Conservation (phyloP, 148 eudicot species). For the Chenopodium quinoa region DNA sequence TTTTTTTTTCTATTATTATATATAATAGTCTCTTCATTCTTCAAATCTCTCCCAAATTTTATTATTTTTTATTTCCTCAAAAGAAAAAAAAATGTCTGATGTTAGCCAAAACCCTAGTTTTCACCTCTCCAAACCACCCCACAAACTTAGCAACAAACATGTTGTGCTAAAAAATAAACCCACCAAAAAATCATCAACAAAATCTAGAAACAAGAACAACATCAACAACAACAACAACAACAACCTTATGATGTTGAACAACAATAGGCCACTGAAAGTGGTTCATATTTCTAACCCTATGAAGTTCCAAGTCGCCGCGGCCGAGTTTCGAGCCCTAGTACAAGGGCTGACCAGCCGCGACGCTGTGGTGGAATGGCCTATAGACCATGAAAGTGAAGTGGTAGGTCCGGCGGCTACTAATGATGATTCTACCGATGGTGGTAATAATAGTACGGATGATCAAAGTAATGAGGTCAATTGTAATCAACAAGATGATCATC, state of each 20-base stretch:
- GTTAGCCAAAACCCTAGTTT: slow-evolving; percentile 24
- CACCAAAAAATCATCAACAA: slow-evolving; percentile 24
- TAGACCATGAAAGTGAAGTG: background rate
- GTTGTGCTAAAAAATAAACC: slow-evolving; percentile 14
- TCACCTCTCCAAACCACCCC: slow-evolving; percentile 10
- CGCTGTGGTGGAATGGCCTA: slow-evolving; percentile 24
- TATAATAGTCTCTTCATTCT: background rate
- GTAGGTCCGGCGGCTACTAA: background rate
- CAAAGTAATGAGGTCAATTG: background rate
- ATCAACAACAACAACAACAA: background rate
- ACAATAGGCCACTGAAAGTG: slow-evolving; percentile 38
- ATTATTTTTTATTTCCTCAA: no score
- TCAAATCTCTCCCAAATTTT: background rate
- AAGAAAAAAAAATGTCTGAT: slow-evolving; percentile 20
- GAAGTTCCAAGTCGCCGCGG: slow-evolving; percentile 38
- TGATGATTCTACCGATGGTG: background rate
- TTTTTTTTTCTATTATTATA: background rate
- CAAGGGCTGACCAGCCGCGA: slow-evolving; percentile 55
- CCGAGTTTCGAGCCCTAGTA: slow-evolving; percentile 48
- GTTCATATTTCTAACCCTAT: slow-evolving; percentile 64
- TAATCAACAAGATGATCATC: background rate
- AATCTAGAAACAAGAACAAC: background rate
- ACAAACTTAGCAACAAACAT: slow-evolving; percentile 7
- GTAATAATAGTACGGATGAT: background rate
- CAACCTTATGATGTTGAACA: background rate